Evolutionary conservation across 345 rosid species (phyloP).

Genomic region (Dimocarpus longan): DNA sequence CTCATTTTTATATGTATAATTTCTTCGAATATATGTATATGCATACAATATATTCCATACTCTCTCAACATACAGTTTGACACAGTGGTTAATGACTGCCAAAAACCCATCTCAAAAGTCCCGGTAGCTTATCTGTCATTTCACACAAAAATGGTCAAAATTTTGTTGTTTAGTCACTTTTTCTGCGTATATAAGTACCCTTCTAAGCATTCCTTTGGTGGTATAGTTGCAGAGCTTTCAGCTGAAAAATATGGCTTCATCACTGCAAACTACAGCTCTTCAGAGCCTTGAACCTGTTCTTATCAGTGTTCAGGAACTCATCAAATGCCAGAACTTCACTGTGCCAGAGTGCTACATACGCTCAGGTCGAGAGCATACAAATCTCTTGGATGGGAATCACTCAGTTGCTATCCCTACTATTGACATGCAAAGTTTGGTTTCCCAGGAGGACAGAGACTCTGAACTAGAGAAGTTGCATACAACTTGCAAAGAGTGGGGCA

Average conservation of each 20-base stretch:
- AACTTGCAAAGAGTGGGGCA: slow-evolving; percentile 41
- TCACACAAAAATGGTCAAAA: neutral
- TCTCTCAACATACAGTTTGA: neutral
- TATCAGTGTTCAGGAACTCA: slow-evolving; percentile 33
- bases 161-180: neutral
- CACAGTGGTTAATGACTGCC: neutral
- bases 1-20: too few species aligned
- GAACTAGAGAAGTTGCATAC: slow-evolving; percentile 36
- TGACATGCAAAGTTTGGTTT: slow-evolving; percentile 29
- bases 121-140: neutral
- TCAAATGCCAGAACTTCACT: slow-evolving; percentile 21
- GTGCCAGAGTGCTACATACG: slow-evolving; percentile 27
- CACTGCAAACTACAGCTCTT: neutral
- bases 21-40: too few species aligned
- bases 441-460: slow-evolving; percentile 10
- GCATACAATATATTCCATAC: neutral
- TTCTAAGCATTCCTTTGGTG: neutral
- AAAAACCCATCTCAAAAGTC: too few species aligned
- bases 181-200: slow-evolving; percentile 14
- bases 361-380: slow-evolving; percentile 8
- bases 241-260: slow-evolving; percentile 18
- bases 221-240: neutral
- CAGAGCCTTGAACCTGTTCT: neutral
- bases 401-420: slow-evolving; percentile 22
- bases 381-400: neutral